A percentile compares a stretch with the other conserved stretches of the same genome.
These are phyloP conservation scores for Chimonanthus salicifolius DNA, from an alignment of 164 flowering plant genomes.

Conservation along the genomic window DNA sequence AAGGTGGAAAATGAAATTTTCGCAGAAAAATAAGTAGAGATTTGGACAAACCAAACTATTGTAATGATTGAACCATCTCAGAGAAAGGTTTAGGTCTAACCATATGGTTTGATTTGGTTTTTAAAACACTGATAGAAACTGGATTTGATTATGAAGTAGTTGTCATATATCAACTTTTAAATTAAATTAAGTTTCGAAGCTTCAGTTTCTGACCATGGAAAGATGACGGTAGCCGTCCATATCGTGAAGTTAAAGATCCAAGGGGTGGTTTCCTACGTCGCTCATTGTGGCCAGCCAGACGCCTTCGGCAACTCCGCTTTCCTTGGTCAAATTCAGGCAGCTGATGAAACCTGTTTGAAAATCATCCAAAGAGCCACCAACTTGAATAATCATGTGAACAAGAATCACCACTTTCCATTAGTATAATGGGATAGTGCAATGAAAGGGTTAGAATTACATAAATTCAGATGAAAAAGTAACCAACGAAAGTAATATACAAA, in stretches of 20 bases:
- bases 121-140: background rate
- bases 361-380: conserved; percentile 7
- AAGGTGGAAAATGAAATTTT: no score
- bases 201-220: conserved; percentile 45
- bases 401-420: background rate
- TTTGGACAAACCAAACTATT: no score
- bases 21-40: no score
- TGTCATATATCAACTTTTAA: background rate
- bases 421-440: no score
- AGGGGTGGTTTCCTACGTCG: conserved; percentile 90
- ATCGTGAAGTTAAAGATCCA: conserved; percentile 46
- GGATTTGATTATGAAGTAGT: background rate
- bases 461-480: background rate
- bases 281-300: conserved; percentile 92
- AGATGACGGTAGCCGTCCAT: conserved; percentile 51
- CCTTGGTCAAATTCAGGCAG: conserved; percentile 93
- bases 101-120: no score
- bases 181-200: background rate
- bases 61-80: no score
- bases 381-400: background rate
- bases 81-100: no score
- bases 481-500: background rate
- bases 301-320: conserved; percentile 92
- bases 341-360: conserved; percentile 69
- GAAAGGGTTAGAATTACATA: background rate